Evolutionary conservation across 2,329 filamentous ascomycete species (phyloP), one percentile per base, ranked within the genome.

Genomic region (Lasiodiplodia gonubiensis): DNA sequence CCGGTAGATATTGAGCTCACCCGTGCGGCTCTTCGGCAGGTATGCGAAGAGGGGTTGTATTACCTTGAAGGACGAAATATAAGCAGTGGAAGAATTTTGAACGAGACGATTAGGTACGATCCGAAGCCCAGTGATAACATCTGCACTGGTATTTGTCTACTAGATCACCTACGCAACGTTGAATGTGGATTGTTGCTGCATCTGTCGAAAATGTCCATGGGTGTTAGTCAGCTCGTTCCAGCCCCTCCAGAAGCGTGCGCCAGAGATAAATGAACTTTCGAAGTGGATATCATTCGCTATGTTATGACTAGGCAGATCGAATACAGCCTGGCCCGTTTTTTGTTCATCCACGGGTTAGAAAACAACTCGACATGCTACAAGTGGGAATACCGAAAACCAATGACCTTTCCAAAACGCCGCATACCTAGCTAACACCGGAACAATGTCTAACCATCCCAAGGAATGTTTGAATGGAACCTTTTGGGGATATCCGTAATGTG

Each of bases 281-380:
- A 54, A 18, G 61, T 46, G 49, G 49, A 54, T 64, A 64, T 42
- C 49, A 54, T 64, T 64, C 14, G 49, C 48, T 64, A 54, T 30
- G 25, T 33, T 27, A 21, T 39, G 10, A n/a, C 30, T 18, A 46
- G 37, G n/a, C 49, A 54, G 61, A 35, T 42, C 61, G 21, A 52
- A 46, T 8, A 30, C 42, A 16, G 30, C n/a, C 23, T 18, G 27
- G 39, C 21, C 23, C 35, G n/a, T 54, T 54, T 64, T 54, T 18
- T 42, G 61, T 25, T 23, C 33, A 42, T 64, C 61, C 49, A 64
- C 61, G 18, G n/a, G 18, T 30, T n/a, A 54, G 25, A 53, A 35
- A 46, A 46, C 18, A 23, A 14, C 7, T 10, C 33, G 21, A 64
- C 10, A 54, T 64, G 49, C 61, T 46, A 52, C 35, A 54, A 54